Base-by-base conservation (phyloP, 2,329 filamentous ascomycete genomes). In the Aspergillus awamori region DNA sequence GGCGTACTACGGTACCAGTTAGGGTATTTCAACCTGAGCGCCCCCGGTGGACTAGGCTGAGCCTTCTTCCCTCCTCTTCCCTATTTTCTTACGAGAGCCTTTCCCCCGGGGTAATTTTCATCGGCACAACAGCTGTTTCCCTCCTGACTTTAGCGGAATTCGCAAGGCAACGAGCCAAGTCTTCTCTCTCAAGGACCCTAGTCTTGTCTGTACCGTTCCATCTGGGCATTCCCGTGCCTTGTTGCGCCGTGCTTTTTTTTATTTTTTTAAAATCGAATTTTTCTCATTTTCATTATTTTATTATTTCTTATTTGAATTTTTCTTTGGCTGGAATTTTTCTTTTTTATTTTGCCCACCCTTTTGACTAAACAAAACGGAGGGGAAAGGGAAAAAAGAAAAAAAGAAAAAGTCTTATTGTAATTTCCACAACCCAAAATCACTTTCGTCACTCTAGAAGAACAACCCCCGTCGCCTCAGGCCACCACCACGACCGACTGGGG, bases 401-500 rank as follows among this genome's bases (percentile, higher is more conserved):
- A 41, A 17, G 8, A 24, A 17, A 11, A 24, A 48, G 36, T 36
- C 13, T 15, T 47, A 45, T 56, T 43, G 39, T 22, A 56, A 45
- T 56, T 55, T 52, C 57, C 54, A 57, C 59, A 49, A 30, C 51
- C 58, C 36, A 15, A 43, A 63, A 58, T 67, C 63, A 63, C 58
- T 65, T 64, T 63, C 67, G 67, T 70, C 67, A 70, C 17, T 36
- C 33, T 41, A 5, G n/a, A 41, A 28, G 28, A 39, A 22, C 20
- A 52, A 47, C 59, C 49, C 17, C 28, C 45, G 59, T 62, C 58
- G 65, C 65, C 68, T 70, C 63, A 70, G 68, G 68, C 68, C 67
- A 63, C 55, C 39, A 60, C 60, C 63, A 65, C 64, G 56, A 52
- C 60, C 57, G 59, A 33, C 53, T 47, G 55, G 52, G 53, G 63